Evolutionary conservation across 2,329 filamentous ascomycete genomes (phyloP), one percentile per base, ranked within the genome.

Genomic region (Xylaria hypoxylon): DNA sequence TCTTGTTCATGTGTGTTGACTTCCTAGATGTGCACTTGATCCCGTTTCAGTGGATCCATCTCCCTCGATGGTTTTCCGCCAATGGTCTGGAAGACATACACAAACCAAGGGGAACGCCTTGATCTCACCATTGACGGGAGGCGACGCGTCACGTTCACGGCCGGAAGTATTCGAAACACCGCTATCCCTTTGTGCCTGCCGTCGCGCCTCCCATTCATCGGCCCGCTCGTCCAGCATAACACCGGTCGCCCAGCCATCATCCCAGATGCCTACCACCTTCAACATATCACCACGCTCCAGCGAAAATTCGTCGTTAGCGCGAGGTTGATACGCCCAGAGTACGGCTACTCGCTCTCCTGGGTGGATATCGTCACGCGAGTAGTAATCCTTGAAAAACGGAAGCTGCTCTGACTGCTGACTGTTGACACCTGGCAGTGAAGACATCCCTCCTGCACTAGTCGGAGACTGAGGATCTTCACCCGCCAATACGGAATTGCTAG

Each of bases 91-190:
- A 35, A 97, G 83, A 79, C 96, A 98, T 47, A 98, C 93, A 77
- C 95, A 99, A 56, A 99, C 95, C 69, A 99, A 85, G 50, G 96
- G 96, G 85, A 98, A 98, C 35, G 96, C 96, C 80, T 98, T 98
- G 83, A 98, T 96, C 78, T 98, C 95, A 66, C 93, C 93, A 63
- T 86, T 84, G 11, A 85, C 86, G 1, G 86, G 82, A 24, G 91
- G 90, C 33, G 92, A 92, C 40, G 83, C 76, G 52, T 87, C 85
- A 52, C 85, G 84, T 50, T 79, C 80, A 63, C 86, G 83, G 22
- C 85, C 87, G 2, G 92, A 92, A 19, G 91, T 90, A 79, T 93
- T 91, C 51, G 93, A 97, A 48, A 98, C 92, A 64, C 96, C 96
- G 74, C 95, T 98, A 80, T 99, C 96, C 68, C 96, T 89, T 76